phyloP scores from a whole-genome alignment of 2,329 filamentous ascomycete genomes.

The Zarea fungicola region DNA sequence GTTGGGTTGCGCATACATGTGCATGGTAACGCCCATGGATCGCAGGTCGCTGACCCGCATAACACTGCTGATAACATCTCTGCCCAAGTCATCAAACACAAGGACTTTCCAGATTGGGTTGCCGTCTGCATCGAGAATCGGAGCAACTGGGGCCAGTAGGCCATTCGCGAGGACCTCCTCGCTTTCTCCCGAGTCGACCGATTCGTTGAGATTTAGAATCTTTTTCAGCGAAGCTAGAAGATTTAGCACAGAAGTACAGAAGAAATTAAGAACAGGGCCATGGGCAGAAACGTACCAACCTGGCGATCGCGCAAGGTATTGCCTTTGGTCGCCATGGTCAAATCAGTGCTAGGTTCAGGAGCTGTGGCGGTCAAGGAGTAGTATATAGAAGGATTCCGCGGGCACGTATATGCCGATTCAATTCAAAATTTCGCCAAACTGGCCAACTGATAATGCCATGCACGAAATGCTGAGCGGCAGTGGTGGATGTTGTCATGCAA shows the following conservation, averaged over 20 bases:
- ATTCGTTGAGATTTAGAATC: slow-evolving; percentile 90
- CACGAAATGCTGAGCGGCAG: slow-evolving; percentile 3
- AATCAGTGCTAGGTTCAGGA: not conserved
- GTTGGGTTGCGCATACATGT: slow-evolving; percentile 57
- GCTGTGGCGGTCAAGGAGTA: not conserved
- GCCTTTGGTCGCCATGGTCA: slow-evolving; percentile 40
- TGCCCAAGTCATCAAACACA: slow-evolving; percentile 85
- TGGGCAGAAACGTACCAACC: slow-evolving; percentile 33
- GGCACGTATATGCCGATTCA: not conserved
- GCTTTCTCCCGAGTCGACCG: slow-evolving; percentile 51
- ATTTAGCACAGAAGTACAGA: slow-evolving; percentile 6
- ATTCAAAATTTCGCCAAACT: not conserved
- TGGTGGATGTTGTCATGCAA: slow-evolving; percentile 5
- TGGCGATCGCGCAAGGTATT: slow-evolving; percentile 47
- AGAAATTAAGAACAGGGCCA: not conserved
- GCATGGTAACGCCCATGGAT: slow-evolving; percentile 92
- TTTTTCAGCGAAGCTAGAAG: slow-evolving; percentile 79
- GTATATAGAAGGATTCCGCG: not conserved
- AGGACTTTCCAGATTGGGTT: slow-evolving; percentile 97
- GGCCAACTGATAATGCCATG: not conserved
- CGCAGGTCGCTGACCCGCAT: slow-evolving; percentile 89
- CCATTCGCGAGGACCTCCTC: slow-evolving; percentile 62
- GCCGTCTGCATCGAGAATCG: slow-evolving; percentile 78
- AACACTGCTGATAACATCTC: slow-evolving; percentile 96
- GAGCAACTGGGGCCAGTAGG: slow-evolving; percentile 62